Base-by-base conservation (phyloP, 2,329 filamentous ascomycete species). In the Phialophora verrucosa region DNA sequence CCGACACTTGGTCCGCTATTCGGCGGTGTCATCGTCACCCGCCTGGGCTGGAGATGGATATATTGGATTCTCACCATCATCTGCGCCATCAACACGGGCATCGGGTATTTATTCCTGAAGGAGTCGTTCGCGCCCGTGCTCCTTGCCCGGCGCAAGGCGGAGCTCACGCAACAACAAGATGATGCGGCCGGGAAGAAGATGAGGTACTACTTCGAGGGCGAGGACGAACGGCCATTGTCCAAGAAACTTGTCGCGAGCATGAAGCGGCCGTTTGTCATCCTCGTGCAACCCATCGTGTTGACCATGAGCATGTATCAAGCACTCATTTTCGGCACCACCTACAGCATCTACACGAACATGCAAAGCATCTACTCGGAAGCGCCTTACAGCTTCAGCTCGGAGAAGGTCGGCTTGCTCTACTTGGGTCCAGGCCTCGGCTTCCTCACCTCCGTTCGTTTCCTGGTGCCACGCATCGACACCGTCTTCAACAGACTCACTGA, bases 51-150 rank as follows among this genome's bases (percentile, higher is more conserved):
- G 81, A 74, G 81, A 32, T 83, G 81, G 82, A 78, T 81, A 47
- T 84, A 83, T 73, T 83, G 81, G 79, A 73, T 82, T 35, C 73
- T 73, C 23, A 65, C 68, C 38, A 71, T 73, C 25, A 64, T 73
- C 20, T 73, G 70, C 53, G 63, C 81, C 10, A 65, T 85, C n/a
- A 84, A 90, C 59, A 86, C 88, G 70, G 69, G 81, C n/a, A 77
- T 83, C 5, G 88, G 87, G 1, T 76, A 88, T 60, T 83, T 85
- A 72, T 82, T 86, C 60, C 79, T 86, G 4, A 80, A 81, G 62
- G 88, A 90, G 73, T 88, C 87, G 0, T 89, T 88, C 74, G 83
- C 82, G 0, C 86, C 88, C 0, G 83, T 85, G 7, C 81, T 91
- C 1, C 83, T 90, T 1, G 77, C 77, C 12, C 76, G 79, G 47